Percentiles rank a stretch among this genome's conserved stretches.
phyloP scores from a whole-genome alignment of 768 basidiomycete species.

The Hericium erinaceus region DNA sequence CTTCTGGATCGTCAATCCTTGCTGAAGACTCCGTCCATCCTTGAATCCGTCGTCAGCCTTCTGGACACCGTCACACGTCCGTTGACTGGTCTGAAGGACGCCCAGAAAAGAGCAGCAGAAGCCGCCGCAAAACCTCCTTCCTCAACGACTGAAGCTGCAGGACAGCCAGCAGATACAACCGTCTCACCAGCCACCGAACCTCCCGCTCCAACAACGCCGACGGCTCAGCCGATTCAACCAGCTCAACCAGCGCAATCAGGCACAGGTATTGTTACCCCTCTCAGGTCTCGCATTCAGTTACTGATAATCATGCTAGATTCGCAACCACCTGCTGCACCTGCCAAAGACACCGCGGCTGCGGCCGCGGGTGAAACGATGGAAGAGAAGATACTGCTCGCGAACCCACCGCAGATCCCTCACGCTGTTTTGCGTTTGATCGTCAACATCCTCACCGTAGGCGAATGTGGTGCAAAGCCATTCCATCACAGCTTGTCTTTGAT shows the following conservation, averaged over 20 bases:
- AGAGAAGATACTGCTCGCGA: slow-evolving; percentile 47
- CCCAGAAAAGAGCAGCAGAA: slow-evolving; percentile 25
- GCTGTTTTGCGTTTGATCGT: slow-evolving; percentile 84
- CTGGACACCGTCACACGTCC: slow-evolving; percentile 86
- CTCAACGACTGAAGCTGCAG: slow-evolving; percentile 4
- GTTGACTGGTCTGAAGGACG: slow-evolving; percentile 53
- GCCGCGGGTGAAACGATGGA: slow-evolving; percentile 16
- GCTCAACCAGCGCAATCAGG: not conserved
- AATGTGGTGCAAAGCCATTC: slow-evolving; percentile 96
- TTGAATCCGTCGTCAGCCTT: slow-evolving; percentile 86
- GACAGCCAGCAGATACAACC: too few relatives aligned
- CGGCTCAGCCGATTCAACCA: not conserved
- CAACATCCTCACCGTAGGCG: slow-evolving; percentile 94
- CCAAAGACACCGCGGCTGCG: slow-evolving; percentile 11
- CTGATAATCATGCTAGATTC: not conserved
- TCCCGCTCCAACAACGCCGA: not conserved
- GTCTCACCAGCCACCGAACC: not conserved
- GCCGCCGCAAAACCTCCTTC: slow-evolving; percentile 11
- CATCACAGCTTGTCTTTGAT: slow-evolving; percentile 87
- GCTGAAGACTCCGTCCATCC: slow-evolving; percentile 79
- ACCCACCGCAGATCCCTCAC: slow-evolving; percentile 79
- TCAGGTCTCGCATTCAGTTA: not conserved
- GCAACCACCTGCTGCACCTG: not conserved
- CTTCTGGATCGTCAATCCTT: slow-evolving; percentile 82
- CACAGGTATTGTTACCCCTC: not conserved